These are phyloP conservation scores for Cladorrhinum sp. DNA, from an alignment of 2,329 filamentous ascomycete species.

Conservation along the genomic window DNA sequence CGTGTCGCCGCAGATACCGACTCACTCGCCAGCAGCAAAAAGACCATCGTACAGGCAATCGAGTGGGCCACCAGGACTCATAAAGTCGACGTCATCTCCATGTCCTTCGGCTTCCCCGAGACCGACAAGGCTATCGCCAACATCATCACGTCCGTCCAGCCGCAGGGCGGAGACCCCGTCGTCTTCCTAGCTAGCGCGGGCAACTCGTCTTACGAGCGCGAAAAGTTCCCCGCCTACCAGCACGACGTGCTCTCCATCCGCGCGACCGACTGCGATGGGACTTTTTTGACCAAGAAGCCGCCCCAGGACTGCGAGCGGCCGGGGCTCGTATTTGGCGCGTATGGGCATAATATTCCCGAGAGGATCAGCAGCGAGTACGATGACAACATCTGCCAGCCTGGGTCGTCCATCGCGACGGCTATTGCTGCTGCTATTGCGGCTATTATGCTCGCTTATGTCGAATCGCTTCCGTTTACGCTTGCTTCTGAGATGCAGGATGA, in stretches of 20 bases:
- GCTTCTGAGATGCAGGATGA: too few species aligned
- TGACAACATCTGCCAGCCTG: background rate
- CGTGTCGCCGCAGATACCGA: background rate
- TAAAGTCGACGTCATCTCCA: background rate
- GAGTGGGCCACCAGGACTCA: background rate
- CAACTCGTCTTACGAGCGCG: background rate
- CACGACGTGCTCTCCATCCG: background rate
- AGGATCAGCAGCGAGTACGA: background rate
- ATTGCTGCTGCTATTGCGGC: background rate
- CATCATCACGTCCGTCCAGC: background rate
- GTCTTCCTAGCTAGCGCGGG: background rate
- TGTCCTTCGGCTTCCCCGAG: background rate
- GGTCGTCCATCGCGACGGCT: background rate
- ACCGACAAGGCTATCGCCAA: background rate
- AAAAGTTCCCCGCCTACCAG: background rate
- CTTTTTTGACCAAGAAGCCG: background rate
- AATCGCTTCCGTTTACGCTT: too few species aligned
- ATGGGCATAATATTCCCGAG: background rate
- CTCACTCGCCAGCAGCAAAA: background rate
- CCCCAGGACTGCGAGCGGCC: background rate
- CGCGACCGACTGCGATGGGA: background rate
- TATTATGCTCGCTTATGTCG: background rate
- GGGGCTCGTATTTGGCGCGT: background rate
- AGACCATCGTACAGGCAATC: background rate
- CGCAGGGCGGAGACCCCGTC: background rate